phyloP scores from a whole-genome alignment of 1,284 basidiomycete species.

The Marasmius sp. region DNA sequence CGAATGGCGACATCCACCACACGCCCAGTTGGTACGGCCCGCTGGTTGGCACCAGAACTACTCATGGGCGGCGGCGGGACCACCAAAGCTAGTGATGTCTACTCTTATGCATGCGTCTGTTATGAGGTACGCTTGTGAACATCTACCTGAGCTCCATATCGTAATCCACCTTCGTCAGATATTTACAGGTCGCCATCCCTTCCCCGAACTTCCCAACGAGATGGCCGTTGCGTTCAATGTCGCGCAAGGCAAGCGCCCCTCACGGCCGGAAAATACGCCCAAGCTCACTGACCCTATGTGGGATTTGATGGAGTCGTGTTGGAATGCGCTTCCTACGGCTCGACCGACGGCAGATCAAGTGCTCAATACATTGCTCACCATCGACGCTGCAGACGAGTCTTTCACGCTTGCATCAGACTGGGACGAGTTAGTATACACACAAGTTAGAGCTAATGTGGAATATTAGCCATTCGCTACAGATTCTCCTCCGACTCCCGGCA shows the following conservation, averaged over 20 bases:
- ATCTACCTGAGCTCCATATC: not conserved
- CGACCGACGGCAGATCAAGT: not conserved
- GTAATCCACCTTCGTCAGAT: not conserved
- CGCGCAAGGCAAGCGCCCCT: not conserved
- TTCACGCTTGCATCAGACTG: not conserved
- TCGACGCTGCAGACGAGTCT: not conserved
- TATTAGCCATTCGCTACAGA: not conserved
- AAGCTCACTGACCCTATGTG: conserved; percentile 23
- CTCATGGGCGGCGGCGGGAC: not conserved
- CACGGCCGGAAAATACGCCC: not conserved
- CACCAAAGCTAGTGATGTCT: not conserved
- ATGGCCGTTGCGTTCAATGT: not conserved
- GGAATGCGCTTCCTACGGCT: not conserved
- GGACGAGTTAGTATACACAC: not conserved
- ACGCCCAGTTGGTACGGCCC: not conserved
- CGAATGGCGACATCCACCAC: not conserved
- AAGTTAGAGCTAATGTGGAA: not conserved
- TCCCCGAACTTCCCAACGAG: not conserved
- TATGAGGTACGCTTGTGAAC: not conserved
- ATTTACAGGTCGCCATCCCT: not conserved
- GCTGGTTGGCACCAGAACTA: not conserved
- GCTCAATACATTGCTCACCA: not conserved
- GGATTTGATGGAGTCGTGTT: not conserved
- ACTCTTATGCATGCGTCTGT: not conserved
- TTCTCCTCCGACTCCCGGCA: no score